A percentile compares a stretch with the other conserved stretches of the same genome.
These are phyloP conservation scores for Penicillium olsonii DNA, from an alignment of 2,329 filamentous ascomycete genomes.

Conservation along the genomic window DNA sequence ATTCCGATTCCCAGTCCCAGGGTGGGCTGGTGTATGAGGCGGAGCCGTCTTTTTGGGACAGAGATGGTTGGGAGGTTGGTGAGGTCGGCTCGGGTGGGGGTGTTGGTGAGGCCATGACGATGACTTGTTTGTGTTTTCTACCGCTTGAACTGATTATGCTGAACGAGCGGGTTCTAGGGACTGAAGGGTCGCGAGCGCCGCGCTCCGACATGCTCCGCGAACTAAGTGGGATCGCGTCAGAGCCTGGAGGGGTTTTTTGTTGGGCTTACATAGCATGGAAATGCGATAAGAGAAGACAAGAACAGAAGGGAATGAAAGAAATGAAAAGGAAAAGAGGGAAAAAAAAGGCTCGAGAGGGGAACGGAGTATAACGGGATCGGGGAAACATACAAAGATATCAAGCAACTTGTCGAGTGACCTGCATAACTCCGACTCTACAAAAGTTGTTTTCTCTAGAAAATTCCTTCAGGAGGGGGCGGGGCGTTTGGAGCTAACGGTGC, in stretches of 20 bases:
- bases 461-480: slow-evolving; percentile 21
- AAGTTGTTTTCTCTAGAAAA: background rate
- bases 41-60: too few relatives aligned
- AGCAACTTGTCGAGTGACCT: slow-evolving; percentile 3
- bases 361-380: slow-evolving; percentile 7
- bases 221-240: slow-evolving; percentile 5
- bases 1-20: too few relatives aligned
- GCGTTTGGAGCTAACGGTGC: slow-evolving; percentile 16
- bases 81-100: slow-evolving; percentile 17
- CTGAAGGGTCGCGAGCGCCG: background rate
- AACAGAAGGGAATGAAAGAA: background rate
- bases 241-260: too few relatives aligned
- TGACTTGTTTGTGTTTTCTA: slow-evolving; percentile 13
- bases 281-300: background rate
- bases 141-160: slow-evolving; percentile 5
- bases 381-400: slow-evolving; percentile 11
- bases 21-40: slow-evolving; percentile 26
- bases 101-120: slow-evolving; percentile 22
- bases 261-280: slow-evolving; percentile 5
- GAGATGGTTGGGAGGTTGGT: slow-evolving; percentile 32
- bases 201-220: slow-evolving; percentile 27
- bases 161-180: background rate
- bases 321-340: background rate
- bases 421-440: background rate
- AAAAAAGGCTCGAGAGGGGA: background rate